Evolutionary conservation across 371 early-diverging fungal genomes (phyloP), one percentile per base, ranked within the genome.

Genomic region (Syncephalis fuscata): DNA sequence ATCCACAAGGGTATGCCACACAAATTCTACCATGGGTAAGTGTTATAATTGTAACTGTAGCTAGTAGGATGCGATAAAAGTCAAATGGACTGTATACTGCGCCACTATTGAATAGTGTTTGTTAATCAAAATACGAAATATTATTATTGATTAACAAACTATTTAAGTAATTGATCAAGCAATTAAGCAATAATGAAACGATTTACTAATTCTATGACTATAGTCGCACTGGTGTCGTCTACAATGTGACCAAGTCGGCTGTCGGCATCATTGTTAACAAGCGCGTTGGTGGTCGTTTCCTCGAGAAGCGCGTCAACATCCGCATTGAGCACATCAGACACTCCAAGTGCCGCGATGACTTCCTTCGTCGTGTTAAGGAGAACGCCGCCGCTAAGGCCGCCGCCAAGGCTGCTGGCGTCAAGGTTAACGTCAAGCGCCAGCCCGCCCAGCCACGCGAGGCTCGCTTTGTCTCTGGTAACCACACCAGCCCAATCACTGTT

Each of bases 1-100:
- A 74, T 98, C 64, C 98, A 99, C 71, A 97, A 96, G 87, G 99
- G 99, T 72, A 94, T 99, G 97, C 99, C 99, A 63, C 98, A 99
- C 92, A 98, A 97, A 82, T 97, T 84, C 87, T 99, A 96, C 85
- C 98, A 98, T 73, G 99, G 98, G 77, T 83, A 76, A 62, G 67
- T 61, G n/a, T n/a, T n/a, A n/a, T n/a, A n/a, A n/a, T n/a, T n/a
- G n/a, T n/a, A n/a, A n/a, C n/a, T 43, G 36, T 36, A 50, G 51
- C n/a, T n/a, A n/a, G n/a, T n/a, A n/a, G n/a, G n/a, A n/a, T n/a
- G n/a, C n/a, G n/a, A n/a, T n/a, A n/a, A n/a, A n/a, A n/a, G n/a
- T n/a, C n/a, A n/a, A n/a, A n/a, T n/a, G n/a, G n/a, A n/a, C n/a
- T n/a, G n/a, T n/a, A n/a, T n/a, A n/a, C n/a, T n/a, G n/a, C n/a